Base-by-base conservation (phyloP, 495 filamentous ascomycete species). In the Ascodesmis nigricans region DNA sequence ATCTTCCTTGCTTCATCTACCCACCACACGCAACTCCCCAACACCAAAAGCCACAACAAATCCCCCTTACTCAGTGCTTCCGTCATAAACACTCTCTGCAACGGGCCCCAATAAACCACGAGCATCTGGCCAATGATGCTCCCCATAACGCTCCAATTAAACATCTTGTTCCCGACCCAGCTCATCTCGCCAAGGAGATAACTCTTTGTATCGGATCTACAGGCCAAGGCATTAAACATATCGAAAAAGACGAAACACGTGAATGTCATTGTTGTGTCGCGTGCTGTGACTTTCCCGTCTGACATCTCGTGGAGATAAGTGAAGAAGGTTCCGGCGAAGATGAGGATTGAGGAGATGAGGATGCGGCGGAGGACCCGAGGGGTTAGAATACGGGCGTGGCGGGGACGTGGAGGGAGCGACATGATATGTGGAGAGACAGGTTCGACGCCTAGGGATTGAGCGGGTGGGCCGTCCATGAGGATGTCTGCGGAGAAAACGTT, bases 231-330 rank as follows among this genome's bases (percentile, higher is more conserved):
- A 53, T 93, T 92, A 61, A 91, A 90, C 87, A 97, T 95, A 59
- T 97, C 87, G 53, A 92, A 97, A 17, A 95, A 63, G 15, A 97
- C 87, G 49, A 97, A 97, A 56, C 79, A 90, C 14, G 87, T 97
- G 54, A 97, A 97, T 1, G 87, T 97, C 80, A 93, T 92, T 38
- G 87, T 97, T 10, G 87, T 97, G 59, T 97, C 87, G 47, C 90
- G 80, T 19, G 75, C 78, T 7, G 71, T 91, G 33, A 93, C 75
- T 29, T 70, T 58, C 30, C 80, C 71, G 44, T 84, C 78, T 16
- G 67, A 60, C 78, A 97, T 91, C 53, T 95, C 84, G 51, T 72
- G 73, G 33, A 74, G 67, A 55, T 97, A 97, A 39, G 90, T 75
- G 20, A 75, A 60, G 57, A 97, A 74, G 1, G 87, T 95, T 45